A percentile compares a stretch with the other conserved stretches of the same genome.
Conservation (phyloP, 106 monocot genomes). For the Xerophyta viscosa region DNA sequence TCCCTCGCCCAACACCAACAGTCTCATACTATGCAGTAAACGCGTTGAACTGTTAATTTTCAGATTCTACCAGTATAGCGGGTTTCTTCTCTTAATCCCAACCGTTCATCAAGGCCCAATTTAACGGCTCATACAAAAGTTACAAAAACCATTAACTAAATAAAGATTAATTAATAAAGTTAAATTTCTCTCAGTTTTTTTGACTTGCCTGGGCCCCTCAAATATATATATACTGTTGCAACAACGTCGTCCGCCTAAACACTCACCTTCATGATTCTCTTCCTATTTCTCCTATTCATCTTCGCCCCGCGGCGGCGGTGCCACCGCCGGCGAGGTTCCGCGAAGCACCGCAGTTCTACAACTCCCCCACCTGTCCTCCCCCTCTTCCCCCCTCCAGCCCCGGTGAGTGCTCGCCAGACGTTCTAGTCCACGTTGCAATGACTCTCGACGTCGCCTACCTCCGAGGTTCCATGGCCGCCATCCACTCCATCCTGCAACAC, state of each 20-base stretch:
- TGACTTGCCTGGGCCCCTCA: too few species aligned
- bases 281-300: conserved; percentile 11
- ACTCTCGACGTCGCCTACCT: conserved; percentile 66
- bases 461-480: conserved; percentile 69
- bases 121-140: too few species aligned
- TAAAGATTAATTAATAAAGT: too few species aligned
- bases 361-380: conserved; percentile 45
- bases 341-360: conserved; percentile 71
- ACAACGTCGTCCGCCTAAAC: not conserved
- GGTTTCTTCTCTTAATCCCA: too few species aligned
- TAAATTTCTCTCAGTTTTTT: too few species aligned
- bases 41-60: too few species aligned
- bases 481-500: conserved; percentile 64
- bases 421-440: conserved; percentile 60
- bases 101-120: too few species aligned
- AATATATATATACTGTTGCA: not conserved
- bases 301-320: not conserved
- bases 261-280: not conserved
- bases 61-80: too few species aligned
- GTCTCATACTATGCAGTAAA: too few species aligned
- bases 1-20: too few species aligned
- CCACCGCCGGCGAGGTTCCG: conserved; percentile 12
- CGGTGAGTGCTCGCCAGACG: conserved; percentile 19
- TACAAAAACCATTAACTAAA: too few species aligned
- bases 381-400: conserved; percentile 18